Evolutionary conservation across 1,284 basidiomycete species (phyloP), one percentile per base, ranked within the genome.

Genomic region (Coriolopsis trogii): DNA sequence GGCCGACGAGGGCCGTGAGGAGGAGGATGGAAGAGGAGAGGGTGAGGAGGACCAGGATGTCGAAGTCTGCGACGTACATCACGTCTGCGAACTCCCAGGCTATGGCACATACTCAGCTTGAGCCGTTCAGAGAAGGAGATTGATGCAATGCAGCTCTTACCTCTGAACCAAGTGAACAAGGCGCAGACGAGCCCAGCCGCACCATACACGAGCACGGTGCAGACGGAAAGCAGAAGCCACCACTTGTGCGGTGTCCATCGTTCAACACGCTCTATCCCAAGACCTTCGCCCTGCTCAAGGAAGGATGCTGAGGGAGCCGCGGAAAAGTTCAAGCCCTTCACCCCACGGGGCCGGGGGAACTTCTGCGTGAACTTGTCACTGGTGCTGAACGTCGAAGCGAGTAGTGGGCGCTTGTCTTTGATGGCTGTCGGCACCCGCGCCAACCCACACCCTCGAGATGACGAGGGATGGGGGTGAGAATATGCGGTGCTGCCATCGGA

Each of bases 1-100:
- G 74, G 20, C 89, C 89, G 42, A 89, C 69, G 41, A 90, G 69
- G 16, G 84, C 75, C 18, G 85, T 82, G 53, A 89, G 73, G 50
- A 88, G 67, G 49, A 84, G 74, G 57, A 89, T 71, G 4, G 78
- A 73, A 20, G 76, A 70, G 3, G 82, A 75, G 49, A 87, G 69
- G 3, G 87, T 90, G 51, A 85, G 79, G 50, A 90, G 79, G 36
- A 81, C 67, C 44, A 87, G 74, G 39, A 84, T 69, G 60, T 85
- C 81, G 55, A 74, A 72, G 64, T 85, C 79, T 1, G 80, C 76
- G 53, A 82, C 75, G 52, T 70, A 70, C 70, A 82, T 77, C 15
- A 83, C 77, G 44, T 79, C 78, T 10, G 83, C 77, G 23, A 74
- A 68, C 7, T 70, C 63, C 78, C 78, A 82, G 7, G 76, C 80